Evolutionary conservation across 164 flowering plant genomes (phyloP), one percentile per base, ranked within the genome.

Genomic region (Vitis vinifera): DNA sequence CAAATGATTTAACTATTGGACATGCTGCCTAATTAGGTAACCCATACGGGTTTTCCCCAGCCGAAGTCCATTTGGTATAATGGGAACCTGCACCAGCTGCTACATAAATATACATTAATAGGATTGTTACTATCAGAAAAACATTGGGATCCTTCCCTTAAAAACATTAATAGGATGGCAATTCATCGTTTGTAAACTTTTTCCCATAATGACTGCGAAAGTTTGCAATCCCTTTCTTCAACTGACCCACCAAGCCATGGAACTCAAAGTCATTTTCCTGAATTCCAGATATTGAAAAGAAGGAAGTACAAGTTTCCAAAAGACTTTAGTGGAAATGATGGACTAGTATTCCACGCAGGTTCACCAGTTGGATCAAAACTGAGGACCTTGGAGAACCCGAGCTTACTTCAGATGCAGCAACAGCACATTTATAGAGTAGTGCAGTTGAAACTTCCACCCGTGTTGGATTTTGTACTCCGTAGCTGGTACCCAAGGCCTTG

Each of bases 21-120:
- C 16, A 12, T 17, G 13, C 10, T 19, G 8, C 10, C 50, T 2
- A 59, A 53, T 23, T 31, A 5, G 44, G n/a, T 48, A 17, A 73
- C 76, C 75, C 77, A 81, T 1, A 51, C 8, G 9, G 84, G 81
- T 29, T 76, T 78, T 47, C 81, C 84, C 79, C 81, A 75, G 5
- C 84, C 81, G 58, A 81, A 78, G 57, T 81, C 81, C 3, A 61
- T 57, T 14, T 73, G 77, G 37, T 81, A 78, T 1, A 78, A 0
- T 37, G 63, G 75, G n/a, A 63, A 16, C 9, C 47, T 63, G 17
- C 67, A 59, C 78, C 63, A 62, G 53, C 79, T 74, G 53, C 47
- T 23, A 23, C 27, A 23, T 56, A 44, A 17, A 63, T 23, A 7
- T 37, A 19, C 11, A 37, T 12, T 62, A 62, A 30, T 62, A 23